Evolutionary conservation across 2,329 filamentous ascomycete species (phyloP).

Genomic region (Scedosporium apiospermum): DNA sequence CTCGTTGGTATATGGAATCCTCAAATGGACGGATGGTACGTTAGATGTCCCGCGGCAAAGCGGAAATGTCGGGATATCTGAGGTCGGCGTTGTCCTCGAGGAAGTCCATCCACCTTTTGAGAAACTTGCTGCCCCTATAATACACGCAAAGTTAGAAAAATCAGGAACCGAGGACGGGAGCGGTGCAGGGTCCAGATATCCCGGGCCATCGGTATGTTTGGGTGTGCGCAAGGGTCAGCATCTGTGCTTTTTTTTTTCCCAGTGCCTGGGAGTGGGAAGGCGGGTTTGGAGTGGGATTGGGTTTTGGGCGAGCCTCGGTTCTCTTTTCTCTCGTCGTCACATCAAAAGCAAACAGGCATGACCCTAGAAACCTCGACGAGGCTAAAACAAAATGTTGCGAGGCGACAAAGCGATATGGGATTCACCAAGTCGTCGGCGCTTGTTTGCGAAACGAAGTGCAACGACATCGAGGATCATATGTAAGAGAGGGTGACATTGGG

Average conservation of each 20-base stretch:
- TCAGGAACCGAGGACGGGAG: slow-evolving; percentile 9
- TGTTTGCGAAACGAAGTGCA: background rate
- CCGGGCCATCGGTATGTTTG: background rate
- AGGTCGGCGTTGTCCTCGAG: slow-evolving; percentile 85
- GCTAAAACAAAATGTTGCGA: slow-evolving; percentile 3
- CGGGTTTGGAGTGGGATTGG: background rate
- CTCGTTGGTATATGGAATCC: background rate
- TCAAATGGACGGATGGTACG: background rate
- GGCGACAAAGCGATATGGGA: background rate
- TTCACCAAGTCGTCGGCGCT: background rate
- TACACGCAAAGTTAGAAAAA: slow-evolving; percentile 9
- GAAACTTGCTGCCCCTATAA: slow-evolving; percentile 68
- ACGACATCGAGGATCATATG: slow-evolving; percentile 8
- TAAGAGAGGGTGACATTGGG: slow-evolving; percentile 12
- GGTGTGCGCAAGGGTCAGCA: background rate
- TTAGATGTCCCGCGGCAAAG: slow-evolving; percentile 16
- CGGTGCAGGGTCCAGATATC: background rate
- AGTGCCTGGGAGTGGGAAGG: background rate
- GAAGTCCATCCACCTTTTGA: slow-evolving; percentile 85
- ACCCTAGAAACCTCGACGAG: background rate
- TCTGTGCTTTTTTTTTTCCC: background rate
- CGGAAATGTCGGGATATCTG: slow-evolving; percentile 66
- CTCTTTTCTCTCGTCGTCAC: too few relatives aligned
- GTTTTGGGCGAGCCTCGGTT: background rate
- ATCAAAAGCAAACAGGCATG: background rate